phyloP scores from a whole-genome alignment of 768 basidiomycete genomes.

The Tricholoma bakamatsutake region DNA sequence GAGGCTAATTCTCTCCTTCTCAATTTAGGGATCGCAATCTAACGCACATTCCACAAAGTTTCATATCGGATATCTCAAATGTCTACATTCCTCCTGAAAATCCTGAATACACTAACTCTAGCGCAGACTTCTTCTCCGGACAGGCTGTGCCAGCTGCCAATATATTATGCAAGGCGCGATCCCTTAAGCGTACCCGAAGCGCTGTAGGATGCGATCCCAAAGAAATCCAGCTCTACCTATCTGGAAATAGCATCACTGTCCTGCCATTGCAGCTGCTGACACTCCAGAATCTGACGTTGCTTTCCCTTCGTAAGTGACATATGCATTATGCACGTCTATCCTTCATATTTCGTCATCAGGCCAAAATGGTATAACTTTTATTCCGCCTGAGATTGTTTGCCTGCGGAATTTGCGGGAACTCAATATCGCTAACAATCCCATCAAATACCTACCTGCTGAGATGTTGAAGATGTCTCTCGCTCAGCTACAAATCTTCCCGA shows the following conservation, averaged over 20 bases:
- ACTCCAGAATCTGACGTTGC: constrained; percentile 50
- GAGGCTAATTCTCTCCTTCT: constrained; percentile 3
- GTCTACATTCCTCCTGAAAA: constrained; percentile 39
- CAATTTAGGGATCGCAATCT: constrained; percentile 32
- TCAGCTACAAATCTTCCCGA: constrained; percentile 45
- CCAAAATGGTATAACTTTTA: constrained; percentile 43
- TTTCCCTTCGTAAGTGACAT: constrained; percentile 54
- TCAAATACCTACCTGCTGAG: constrained; percentile 60
- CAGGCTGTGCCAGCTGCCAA: constrained; percentile 30
- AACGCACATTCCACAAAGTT: constrained; percentile 42
- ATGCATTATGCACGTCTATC: not conserved
- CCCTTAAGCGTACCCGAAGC: constrained; percentile 22
- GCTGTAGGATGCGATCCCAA: constrained; percentile 28
- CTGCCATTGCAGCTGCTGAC: constrained; percentile 56
- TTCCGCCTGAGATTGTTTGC: constrained; percentile 59
- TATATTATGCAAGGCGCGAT: constrained; percentile 9
- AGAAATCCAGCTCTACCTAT: constrained; percentile 53
- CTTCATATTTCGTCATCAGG: constrained; percentile 35
- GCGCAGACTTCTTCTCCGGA: not conserved
- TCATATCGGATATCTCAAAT: constrained; percentile 39
- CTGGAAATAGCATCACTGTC: constrained; percentile 43
- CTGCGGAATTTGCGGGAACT: constrained; percentile 52
- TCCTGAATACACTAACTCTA: constrained; percentile 20
- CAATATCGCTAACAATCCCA: constrained; percentile 53
- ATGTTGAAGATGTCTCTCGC: constrained; percentile 51